phyloP scores from a whole-genome alignment of 306 rosid species.

The Mimosa pudica region DNA sequence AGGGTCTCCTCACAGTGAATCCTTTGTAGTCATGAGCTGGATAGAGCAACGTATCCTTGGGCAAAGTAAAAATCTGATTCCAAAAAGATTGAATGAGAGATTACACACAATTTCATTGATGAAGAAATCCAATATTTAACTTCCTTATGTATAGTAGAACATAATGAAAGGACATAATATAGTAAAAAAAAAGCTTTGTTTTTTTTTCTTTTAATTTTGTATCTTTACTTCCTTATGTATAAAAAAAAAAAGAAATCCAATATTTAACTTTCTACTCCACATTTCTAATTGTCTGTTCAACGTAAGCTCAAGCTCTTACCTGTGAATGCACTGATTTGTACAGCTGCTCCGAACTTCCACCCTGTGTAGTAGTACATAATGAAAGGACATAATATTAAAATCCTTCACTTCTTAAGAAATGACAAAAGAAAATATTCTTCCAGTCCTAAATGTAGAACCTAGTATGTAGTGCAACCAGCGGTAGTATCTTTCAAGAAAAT shows the following conservation, averaged over 20 bases:
- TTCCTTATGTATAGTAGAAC: no score
- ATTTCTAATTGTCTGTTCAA: conserved; percentile 16
- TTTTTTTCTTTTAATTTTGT: no score
- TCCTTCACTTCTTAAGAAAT: neutral
- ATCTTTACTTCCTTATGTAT: no score
- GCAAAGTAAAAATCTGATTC: conserved; percentile 77
- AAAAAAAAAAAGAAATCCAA: conserved; percentile 14
- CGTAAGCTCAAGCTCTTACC: conserved; percentile 53
- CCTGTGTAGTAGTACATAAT: conserved; percentile 55
- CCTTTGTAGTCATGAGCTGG: conserved; percentile 99
- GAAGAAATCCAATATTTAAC: conserved; percentile 12
- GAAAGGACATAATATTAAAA: conserved; percentile 31
- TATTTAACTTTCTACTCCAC: conserved; percentile 7
- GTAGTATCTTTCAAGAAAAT: conserved; percentile 21
- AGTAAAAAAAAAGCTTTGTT: no score
- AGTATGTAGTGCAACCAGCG: no score
- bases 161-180: no score
- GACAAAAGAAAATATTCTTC: neutral
- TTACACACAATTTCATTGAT: conserved; percentile 26
- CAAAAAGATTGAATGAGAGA: conserved; percentile 25
- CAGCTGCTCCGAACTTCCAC: conserved; percentile 90
- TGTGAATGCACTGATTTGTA: conserved; percentile 90
- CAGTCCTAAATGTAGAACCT: no score
- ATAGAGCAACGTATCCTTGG: conserved; percentile 71
- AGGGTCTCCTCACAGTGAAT: conserved; percentile 61